Percentiles rank a stretch among this genome's conserved stretches.
These are phyloP conservation scores for Taiwanofungus camphoratus DNA, from an alignment of 1,284 basidiomycete genomes.

Conservation along the genomic window DNA sequence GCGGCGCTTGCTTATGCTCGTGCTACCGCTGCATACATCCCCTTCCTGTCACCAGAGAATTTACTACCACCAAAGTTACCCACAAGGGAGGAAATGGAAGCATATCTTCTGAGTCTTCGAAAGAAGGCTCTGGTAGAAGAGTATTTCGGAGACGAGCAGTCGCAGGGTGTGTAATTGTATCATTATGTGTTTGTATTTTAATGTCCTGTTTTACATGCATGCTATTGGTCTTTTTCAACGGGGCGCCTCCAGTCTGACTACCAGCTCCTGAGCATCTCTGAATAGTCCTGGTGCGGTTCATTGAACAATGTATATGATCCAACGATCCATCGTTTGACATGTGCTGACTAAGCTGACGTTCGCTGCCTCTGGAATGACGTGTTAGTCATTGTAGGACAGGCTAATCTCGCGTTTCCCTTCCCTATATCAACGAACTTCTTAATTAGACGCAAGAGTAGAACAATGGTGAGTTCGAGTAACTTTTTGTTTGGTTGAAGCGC, in stretches of 20 bases:
- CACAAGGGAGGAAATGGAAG: constrained; percentile 74
- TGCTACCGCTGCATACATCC: constrained; percentile 64
- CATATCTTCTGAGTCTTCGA: constrained; percentile 66
- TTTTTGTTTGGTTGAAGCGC: background rate
- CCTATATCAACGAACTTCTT: background rate
- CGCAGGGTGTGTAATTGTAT: background rate
- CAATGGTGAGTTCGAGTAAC: background rate
- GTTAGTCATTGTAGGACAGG: background rate
- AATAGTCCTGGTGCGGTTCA: background rate
- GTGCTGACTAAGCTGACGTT: background rate
- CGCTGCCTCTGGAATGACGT: background rate
- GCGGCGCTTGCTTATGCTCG: constrained; percentile 43
- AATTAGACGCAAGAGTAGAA: background rate
- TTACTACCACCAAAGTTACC: constrained; percentile 75
- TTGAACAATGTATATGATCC: too few species aligned
- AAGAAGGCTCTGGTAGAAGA: constrained; percentile 81
- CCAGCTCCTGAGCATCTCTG: background rate
- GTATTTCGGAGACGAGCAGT: constrained; percentile 45
- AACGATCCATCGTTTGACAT: background rate
- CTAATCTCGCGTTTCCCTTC: background rate
- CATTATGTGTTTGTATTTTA: background rate
- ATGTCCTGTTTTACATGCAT: background rate
- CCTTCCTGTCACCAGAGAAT: constrained; percentile 69
- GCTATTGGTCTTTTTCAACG: background rate
- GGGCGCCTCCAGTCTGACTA: background rate